phyloP scores from a whole-genome alignment of 371 early-diverging fungal species.

The Mortierella sp. region DNA sequence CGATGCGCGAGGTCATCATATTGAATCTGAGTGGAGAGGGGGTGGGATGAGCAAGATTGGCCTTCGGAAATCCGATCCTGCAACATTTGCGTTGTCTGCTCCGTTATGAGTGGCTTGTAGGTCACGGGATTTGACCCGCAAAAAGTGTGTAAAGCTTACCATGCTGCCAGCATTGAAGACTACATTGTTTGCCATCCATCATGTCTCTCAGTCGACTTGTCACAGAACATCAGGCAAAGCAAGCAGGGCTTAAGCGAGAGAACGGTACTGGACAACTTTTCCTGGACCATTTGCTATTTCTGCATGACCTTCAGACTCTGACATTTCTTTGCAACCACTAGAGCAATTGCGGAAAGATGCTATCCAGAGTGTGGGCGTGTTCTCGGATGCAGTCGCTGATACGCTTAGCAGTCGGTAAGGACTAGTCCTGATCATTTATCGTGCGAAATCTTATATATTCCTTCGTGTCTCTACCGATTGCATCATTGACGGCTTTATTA shows the following conservation, averaged over 20 bases:
- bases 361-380: slow-evolving; percentile 60
- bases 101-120: slow-evolving; percentile 23
- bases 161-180: too few species aligned
- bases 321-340: slow-evolving; percentile 16
- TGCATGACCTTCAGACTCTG: neutral
- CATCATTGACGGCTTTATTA: neutral
- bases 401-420: slow-evolving; percentile 68
- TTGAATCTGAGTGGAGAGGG: slow-evolving; percentile 13
- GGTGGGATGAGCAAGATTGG: slow-evolving; percentile 24
- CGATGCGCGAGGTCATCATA: slow-evolving; percentile 56
- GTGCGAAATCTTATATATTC: neutral
- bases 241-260: slow-evolving; percentile 57
- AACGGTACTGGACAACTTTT: slow-evolving; percentile 52
- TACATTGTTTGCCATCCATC: neutral
- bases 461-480: neutral
- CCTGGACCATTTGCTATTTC: neutral
- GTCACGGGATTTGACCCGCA: neutral
- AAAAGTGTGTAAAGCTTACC: too few species aligned
- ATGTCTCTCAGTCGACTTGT: slow-evolving; percentile 60
- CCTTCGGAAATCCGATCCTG: slow-evolving; percentile 42
- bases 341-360: slow-evolving; percentile 71
- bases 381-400: slow-evolving; percentile 69
- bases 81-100: neutral
- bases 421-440: neutral
- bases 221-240: slow-evolving; percentile 62